Conservation (phyloP, 768 basidiomycete species). For the Kwoniella shandongensis region DNA sequence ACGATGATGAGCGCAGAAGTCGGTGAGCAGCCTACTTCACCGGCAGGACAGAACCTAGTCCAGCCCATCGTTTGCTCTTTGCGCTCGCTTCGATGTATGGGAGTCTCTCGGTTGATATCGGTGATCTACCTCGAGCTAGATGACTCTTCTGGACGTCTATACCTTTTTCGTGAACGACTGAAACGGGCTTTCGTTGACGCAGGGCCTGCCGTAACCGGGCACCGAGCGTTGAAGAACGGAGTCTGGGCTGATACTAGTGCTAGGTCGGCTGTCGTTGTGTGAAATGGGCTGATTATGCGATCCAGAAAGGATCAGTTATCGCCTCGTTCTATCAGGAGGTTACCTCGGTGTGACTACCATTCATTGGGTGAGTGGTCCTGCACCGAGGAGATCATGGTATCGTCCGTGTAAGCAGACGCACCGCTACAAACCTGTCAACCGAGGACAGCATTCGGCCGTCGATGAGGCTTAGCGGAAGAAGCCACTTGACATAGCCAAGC, state of each 20-base stretch:
- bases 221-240: background rate
- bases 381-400: too few species aligned
- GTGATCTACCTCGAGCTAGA: constrained; percentile 5
- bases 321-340: too few species aligned
- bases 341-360: too few species aligned
- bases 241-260: constrained; percentile 4
- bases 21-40: background rate
- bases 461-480: too few species aligned
- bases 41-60: background rate
- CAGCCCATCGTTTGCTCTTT: background rate
- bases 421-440: too few species aligned
- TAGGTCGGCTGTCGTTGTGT: constrained; percentile 5
- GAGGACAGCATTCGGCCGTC: too few species aligned
- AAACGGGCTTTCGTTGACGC: background rate
- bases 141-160: background rate
- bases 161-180: constrained; percentile 3
- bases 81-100: constrained; percentile 3
- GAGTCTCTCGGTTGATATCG: constrained; percentile 4
- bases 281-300: too few species aligned
- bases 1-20: too few species aligned
- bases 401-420: too few species aligned
- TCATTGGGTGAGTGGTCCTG: too few species aligned
- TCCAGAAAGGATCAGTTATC: too few species aligned
- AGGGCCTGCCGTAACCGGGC: background rate
- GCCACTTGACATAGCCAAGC: too few species aligned